phyloP scores from a whole-genome alignment of 148 eudicot genomes.

The Amaranthus cruentus region DNA sequence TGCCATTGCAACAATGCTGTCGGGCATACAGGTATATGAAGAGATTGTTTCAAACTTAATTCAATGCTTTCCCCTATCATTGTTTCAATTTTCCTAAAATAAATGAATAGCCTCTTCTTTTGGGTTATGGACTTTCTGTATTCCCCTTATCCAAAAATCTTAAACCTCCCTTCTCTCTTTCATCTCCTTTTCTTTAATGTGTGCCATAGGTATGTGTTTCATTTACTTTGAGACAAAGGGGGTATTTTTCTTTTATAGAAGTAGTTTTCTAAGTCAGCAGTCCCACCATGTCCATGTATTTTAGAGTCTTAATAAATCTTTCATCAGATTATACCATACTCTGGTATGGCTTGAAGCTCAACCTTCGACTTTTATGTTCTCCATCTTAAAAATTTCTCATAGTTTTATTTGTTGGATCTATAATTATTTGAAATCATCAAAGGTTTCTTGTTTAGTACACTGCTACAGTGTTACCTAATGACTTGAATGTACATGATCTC shows the following conservation, averaged over 20 bases:
- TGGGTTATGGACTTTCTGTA: too few species aligned
- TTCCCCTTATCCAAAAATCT: neutral
- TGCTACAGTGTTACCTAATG: neutral
- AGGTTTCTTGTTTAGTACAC: neutral
- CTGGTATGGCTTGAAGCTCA: neutral
- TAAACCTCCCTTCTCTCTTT: neutral
- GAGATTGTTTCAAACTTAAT: neutral
- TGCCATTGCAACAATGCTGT: slow-evolving; percentile 82
- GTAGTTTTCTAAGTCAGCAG: too few species aligned
- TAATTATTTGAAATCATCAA: neutral
- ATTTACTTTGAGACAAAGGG: neutral
- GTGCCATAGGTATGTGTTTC: neutral
- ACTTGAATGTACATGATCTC: neutral
- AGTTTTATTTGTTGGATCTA: neutral
- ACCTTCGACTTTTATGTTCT: neutral
- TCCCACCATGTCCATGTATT: neutral
- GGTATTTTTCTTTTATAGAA: too few species aligned
- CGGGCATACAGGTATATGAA: slow-evolving; percentile 76
- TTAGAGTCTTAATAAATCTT: neutral
- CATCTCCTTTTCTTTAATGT: neutral
- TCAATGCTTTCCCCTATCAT: too few species aligned
- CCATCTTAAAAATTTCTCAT: neutral
- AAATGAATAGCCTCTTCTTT: too few species aligned
- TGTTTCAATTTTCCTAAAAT: too few species aligned
- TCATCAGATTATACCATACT: neutral